phyloP scores from a whole-genome alignment of 352 stramenopile species.

The Achlya hypogyna region DNA sequence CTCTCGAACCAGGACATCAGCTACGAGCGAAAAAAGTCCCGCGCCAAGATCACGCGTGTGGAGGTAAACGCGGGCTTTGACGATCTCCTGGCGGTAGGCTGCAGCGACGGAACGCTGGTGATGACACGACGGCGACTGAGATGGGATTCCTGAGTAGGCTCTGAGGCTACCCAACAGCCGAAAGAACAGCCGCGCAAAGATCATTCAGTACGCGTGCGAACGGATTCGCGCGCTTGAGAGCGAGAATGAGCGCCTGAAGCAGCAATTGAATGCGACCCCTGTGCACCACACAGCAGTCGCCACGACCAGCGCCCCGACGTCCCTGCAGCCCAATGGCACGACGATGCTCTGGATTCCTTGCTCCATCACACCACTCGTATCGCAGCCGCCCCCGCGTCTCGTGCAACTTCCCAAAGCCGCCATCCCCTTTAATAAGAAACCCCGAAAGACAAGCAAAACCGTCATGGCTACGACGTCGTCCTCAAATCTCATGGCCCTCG shows the following conservation, averaged over 20 bases:
- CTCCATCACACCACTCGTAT: background rate
- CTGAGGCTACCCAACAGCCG: slow-evolving; percentile 11
- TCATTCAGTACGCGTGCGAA: slow-evolving; percentile 15
- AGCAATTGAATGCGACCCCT: background rate
- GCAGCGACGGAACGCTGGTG: background rate
- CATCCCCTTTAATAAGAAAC: background rate
- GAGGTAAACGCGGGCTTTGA: slow-evolving; percentile 15
- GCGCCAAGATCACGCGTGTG: slow-evolving; percentile 9
- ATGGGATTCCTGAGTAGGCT: background rate
- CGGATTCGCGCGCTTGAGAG: slow-evolving; percentile 6
- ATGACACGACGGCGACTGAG: background rate
- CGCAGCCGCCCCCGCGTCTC: background rate
- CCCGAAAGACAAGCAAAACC: background rate
- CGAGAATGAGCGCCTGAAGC: slow-evolving; percentile 15
- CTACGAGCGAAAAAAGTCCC: slow-evolving; percentile 17
- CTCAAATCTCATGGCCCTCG: background rate
- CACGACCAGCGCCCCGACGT: background rate
- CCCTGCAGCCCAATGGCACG: background rate
- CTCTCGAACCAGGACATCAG: slow-evolving; percentile 7
- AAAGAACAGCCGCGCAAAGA: slow-evolving; percentile 14
- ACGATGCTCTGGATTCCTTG: slow-evolving; percentile 17
- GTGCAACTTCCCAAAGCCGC: background rate
- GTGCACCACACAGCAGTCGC: background rate
- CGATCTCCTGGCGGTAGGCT: slow-evolving; percentile 4
- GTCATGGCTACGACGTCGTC: background rate